Conservation (phyloP, 2,329 filamentous ascomycete species). For the Leptodontidium sp. region DNA sequence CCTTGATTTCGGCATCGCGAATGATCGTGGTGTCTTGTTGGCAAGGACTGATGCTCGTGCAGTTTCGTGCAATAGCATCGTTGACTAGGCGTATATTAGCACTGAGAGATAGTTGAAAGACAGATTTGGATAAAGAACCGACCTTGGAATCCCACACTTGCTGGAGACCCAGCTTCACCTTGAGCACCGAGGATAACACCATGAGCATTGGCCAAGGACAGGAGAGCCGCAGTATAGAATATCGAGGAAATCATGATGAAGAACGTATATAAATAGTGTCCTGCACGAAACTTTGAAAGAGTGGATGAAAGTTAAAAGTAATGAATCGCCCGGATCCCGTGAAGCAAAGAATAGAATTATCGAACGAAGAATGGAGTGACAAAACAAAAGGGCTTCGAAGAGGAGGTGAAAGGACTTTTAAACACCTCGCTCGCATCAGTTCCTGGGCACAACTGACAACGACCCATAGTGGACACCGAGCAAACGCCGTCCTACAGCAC, state of each 20-base stretch:
- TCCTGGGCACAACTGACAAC: background rate
- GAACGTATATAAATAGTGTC: conserved; percentile 40
- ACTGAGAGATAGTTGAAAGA: background rate
- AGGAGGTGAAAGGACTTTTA: conserved; percentile 20
- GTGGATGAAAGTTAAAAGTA: conserved; percentile 42
- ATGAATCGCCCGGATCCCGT: conserved; percentile 41
- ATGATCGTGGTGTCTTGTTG: conserved; percentile 73
- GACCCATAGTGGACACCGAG: conserved; percentile 27
- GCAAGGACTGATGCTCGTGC: conserved; percentile 70
- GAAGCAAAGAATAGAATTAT: conserved; percentile 36
- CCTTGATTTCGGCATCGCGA: conserved; percentile 60
- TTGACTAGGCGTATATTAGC: conserved; percentile 53
- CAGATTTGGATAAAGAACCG: conserved; percentile 16
- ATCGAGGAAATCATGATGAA: conserved; percentile 50
- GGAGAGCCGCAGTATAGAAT: conserved; percentile 45
- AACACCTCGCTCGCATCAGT: conserved; percentile 6
- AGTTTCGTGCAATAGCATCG: conserved; percentile 65
- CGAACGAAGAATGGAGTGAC: conserved; percentile 31
- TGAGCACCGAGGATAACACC: conserved; percentile 57
- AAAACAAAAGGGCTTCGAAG: conserved; percentile 33
- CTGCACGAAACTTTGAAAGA: conserved; percentile 46
- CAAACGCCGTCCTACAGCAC: conserved; percentile 33
- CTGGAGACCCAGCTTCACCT: conserved; percentile 55
- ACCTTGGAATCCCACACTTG: conserved; percentile 56
- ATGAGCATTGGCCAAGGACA: conserved; percentile 52